Evolutionary conservation across 148 eudicot species (phyloP), one percentile per base, ranked within the genome.

Genomic region (Suaeda aralocaspica): DNA sequence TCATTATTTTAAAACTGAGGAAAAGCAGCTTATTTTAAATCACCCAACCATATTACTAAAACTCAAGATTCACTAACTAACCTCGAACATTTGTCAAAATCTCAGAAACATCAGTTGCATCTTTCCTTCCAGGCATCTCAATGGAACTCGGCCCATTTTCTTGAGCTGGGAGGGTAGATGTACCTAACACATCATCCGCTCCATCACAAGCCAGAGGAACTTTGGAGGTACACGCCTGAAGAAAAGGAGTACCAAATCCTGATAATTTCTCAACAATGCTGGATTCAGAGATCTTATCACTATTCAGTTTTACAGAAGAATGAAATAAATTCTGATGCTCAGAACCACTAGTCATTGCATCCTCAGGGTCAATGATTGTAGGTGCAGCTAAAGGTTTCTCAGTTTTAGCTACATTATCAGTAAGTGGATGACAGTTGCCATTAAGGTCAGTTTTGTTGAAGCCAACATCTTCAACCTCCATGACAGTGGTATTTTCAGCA

Each of bases 141-240:
- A 51, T 2, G 31, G 80, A 53, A 55, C 62, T 28, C n/a, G 33
- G 45, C 48, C 73, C 69, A 36, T 31, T 51, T 28, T 59, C 70
- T 59, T 70, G 74, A 59, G 74, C 72, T 70, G 80, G 73, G 26
- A 72, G 50, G 33, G 61, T 76, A 42, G 79, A 69, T 62, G 73
- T 56, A 72, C n/a, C 46, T 72, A 60, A 50, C 72, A 71, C 24
- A 29, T 61, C 65, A 64, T 78, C 60, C 67, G 50, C 50, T 48
- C 45, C 85, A 68, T 75, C 30, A 78, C 67, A 76, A 39, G 68
- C 66, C 53, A 81, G 68, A 70, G 77, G 77, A 34, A 15, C 56
- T 65, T 59, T 76, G 13, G 83, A 78, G 68, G 55, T 81, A 75
- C 93, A 89, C 19, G 83, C 87, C 68, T 72, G 85, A 59, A 90